These are phyloP conservation scores for Cyberlindnera xishuangbannaensis DNA, from an alignment of 805 yeast genomes.

Conservation along the genomic window DNA sequence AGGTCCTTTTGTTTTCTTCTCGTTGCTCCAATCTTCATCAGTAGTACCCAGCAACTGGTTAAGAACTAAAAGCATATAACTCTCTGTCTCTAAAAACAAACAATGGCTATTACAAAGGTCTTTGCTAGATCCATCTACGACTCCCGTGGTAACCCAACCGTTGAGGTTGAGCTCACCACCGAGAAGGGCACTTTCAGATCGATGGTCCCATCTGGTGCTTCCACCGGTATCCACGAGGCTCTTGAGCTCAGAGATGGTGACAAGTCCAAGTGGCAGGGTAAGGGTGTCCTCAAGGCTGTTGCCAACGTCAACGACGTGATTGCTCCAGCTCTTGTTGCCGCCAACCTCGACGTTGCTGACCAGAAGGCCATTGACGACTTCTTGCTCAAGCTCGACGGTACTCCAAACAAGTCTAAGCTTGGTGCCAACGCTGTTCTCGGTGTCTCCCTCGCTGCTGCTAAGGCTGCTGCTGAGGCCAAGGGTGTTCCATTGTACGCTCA, in stretches of 20 bases:
- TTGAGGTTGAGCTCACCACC: conserved; percentile 94
- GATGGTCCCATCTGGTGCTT: conserved; percentile 99
- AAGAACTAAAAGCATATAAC: too few relatives aligned
- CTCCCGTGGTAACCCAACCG: conserved; percentile 99
- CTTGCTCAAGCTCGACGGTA: conserved; percentile 85
- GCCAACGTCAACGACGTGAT: conserved; percentile 90
- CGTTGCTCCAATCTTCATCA: too few relatives aligned
- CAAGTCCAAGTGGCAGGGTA: conserved; percentile 96
- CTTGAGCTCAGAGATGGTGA: conserved; percentile 97
- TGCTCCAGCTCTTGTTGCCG: conserved; percentile 88
- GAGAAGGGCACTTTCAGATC: conserved; percentile 92
- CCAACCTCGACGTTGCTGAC: conserved; percentile 76
- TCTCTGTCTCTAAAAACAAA: conserved; percentile 2
- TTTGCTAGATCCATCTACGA: conserved; percentile 97
- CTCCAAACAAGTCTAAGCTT: conserved; percentile 93
- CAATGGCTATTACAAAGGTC: conserved; percentile 82
- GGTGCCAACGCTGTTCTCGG: conserved; percentile 99
- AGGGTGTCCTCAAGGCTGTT: conserved; percentile 97
- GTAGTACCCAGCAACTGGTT: too few relatives aligned
- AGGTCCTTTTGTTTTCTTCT: too few relatives aligned
- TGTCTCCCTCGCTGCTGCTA: conserved; percentile 94
- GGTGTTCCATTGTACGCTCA: conserved; percentile 90
- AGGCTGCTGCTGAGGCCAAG: conserved; percentile 98
- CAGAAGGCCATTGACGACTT: conserved; percentile 85
- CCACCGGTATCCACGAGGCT: conserved; percentile 99